phyloP scores from a whole-genome alignment of 352 stramenopile genomes.

The Globisporangium mamillatum region DNA sequence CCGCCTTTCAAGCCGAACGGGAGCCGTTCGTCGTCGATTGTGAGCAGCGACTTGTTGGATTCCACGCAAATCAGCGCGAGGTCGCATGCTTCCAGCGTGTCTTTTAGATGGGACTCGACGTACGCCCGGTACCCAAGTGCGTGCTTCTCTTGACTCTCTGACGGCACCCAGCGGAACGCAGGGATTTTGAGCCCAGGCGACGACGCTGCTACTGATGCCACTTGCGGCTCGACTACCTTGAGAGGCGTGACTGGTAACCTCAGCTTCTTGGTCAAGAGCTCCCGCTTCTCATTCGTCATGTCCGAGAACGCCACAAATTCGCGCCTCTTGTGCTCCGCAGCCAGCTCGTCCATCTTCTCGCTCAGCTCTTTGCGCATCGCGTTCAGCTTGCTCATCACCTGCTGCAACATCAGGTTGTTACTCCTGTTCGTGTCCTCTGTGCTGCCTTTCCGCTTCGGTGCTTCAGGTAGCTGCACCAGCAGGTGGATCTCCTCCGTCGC shows the following conservation, averaged over 20 bases:
- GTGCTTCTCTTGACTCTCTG: slow-evolving; percentile 2
- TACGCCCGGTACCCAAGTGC: slow-evolving; percentile 13
- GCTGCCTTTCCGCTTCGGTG: neutral
- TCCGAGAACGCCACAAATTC: slow-evolving; percentile 8
- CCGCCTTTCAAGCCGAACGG: slow-evolving; percentile 8
- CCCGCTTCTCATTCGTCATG: neutral
- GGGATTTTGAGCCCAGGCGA: neutral
- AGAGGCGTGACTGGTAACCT: neutral
- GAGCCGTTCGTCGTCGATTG: slow-evolving; percentile 10
- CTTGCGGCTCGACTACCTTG: neutral
- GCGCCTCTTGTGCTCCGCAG: slow-evolving; percentile 7
- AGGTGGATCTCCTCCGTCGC: slow-evolving; percentile 6
- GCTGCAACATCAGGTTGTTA: slow-evolving; percentile 2
- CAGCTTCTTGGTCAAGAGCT: slow-evolving; percentile 8
- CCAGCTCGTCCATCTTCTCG: slow-evolving; percentile 7
- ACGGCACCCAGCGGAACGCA: neutral
- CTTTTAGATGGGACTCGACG: slow-evolving; percentile 2
- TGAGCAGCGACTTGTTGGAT: slow-evolving; percentile 9
- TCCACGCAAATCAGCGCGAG: slow-evolving; percentile 10
- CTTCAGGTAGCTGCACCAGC: slow-evolving; percentile 6
- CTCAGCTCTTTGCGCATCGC: slow-evolving; percentile 8
- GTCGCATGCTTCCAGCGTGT: slow-evolving; percentile 5
- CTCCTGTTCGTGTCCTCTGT: neutral
- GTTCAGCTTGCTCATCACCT: neutral
- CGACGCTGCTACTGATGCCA: neutral